Percentiles rank a stretch among this genome's conserved stretches.
Evolutionary conservation across 306 rosid species (phyloP).

Genomic region (Prunus armeniaca): DNA sequence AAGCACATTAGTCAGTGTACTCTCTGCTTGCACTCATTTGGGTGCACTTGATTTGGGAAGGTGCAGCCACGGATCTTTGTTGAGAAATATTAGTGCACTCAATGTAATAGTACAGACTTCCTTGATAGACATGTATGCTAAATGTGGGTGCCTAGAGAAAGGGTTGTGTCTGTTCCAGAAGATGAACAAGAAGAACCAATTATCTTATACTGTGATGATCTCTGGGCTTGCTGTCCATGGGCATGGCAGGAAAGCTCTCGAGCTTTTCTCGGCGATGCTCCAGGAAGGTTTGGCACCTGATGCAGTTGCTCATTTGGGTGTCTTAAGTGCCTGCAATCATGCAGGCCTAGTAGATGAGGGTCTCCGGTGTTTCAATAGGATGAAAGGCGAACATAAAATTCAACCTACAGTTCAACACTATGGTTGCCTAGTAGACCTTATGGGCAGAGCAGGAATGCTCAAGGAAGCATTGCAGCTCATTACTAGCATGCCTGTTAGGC

Average conservation of each 20-base stretch:
- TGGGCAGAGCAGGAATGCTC: constrained; percentile 72
- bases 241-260: constrained; percentile 64
- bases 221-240: constrained; percentile 85
- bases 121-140: constrained; percentile 75
- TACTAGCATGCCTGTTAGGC: constrained; percentile 47
- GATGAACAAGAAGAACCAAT: constrained; percentile 59
- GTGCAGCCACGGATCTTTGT: constrained; percentile 61
- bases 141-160: constrained; percentile 71
- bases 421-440: constrained; percentile 81
- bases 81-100: constrained; percentile 65
- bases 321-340: constrained; percentile 68
- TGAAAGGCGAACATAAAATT: constrained; percentile 58
- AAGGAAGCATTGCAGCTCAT: constrained; percentile 62
- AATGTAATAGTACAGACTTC: constrained; percentile 77
- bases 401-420: constrained; percentile 68
- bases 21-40: constrained; percentile 81
- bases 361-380: constrained; percentile 41
- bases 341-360: constrained; percentile 79
- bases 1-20: constrained; percentile 63
- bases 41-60: constrained; percentile 70
- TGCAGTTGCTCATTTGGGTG: constrained; percentile 59
- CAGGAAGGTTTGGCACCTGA: constrained; percentile 65
- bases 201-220: constrained; percentile 71
- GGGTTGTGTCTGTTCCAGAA: constrained; percentile 47
- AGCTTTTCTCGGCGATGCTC: constrained; percentile 58